Conservation (phyloP, 2,329 filamentous ascomycete genomes). For the Nemania serpens region DNA sequence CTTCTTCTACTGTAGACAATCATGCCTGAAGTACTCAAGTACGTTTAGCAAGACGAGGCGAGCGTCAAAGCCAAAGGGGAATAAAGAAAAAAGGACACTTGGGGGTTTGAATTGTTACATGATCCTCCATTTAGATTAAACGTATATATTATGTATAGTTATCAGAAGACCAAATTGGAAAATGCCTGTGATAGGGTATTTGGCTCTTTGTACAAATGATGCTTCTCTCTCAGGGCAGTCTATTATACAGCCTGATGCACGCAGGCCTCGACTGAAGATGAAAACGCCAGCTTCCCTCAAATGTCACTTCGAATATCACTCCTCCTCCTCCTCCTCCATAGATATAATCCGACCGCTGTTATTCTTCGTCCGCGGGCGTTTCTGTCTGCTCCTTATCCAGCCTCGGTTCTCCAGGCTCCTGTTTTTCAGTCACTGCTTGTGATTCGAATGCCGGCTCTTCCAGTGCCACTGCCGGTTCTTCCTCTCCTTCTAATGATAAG, state of each 20-base stretch:
- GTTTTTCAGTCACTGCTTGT: slow-evolving; percentile 6
- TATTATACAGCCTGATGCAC: slow-evolving; percentile 33
- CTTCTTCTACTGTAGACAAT: no score
- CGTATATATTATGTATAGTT: no score
- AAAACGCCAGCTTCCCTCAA: background rate
- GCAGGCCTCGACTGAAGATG: background rate
- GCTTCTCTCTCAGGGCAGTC: slow-evolving; percentile 18
- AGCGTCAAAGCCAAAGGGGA: no score
- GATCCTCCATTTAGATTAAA: no score
- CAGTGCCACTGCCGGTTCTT: slow-evolving; percentile 2
- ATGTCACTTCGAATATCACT: background rate
- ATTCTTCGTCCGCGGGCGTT: slow-evolving; percentile 7
- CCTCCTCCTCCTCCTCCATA: background rate
- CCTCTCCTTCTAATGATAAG: slow-evolving; percentile 56
- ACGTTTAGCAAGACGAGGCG: no score
- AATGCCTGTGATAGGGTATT: slow-evolving; percentile 10
- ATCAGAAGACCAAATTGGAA: no score
- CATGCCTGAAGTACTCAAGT: no score
- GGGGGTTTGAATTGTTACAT: no score
- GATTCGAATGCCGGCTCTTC: slow-evolving; percentile 9
- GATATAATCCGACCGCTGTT: background rate
- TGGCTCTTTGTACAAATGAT: slow-evolving; percentile 10
- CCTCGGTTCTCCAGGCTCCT: slow-evolving; percentile 1
- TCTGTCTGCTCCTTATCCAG: slow-evolving; percentile 10
- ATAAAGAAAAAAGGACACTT: no score